Evolutionary conservation across 495 filamentous ascomycete species (phyloP), one percentile per base, ranked within the genome.

Genomic region (Chaetomidium leptoderma): DNA sequence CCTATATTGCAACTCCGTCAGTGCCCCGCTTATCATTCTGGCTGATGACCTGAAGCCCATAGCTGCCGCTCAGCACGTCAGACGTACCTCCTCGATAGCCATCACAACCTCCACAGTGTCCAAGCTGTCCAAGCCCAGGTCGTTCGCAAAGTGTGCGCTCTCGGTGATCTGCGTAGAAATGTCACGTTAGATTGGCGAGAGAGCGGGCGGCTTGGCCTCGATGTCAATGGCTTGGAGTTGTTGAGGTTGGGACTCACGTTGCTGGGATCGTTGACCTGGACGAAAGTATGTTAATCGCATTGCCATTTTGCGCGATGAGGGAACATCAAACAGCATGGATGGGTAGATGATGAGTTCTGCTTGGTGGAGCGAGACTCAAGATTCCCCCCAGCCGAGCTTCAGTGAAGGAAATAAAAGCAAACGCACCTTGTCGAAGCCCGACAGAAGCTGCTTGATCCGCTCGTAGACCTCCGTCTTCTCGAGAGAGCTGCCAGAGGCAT

Each of bases 31-130:
- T 6, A 27, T 4, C 4, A 17, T 5, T 8, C 13, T 19, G 6
- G 11, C 21, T 21, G 4, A 16, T 3, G 0, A 16, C 32, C 13
- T 0, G 48, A 6, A 29, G 24, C 26, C n/a, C n/a, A n/a, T n/a
- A n/a, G n/a, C n/a, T n/a, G n/a, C n/a, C n/a, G n/a, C n/a, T n/a
- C n/a, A n/a, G n/a, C n/a, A n/a, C n/a, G 19, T 29, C 29, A 8
- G 32, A 19, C 83, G 63, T 79, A 96, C 92, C 88, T 98, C 93
- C 82, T 98, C 93, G 76, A 98, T 97, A 60, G 93, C 93, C 93
- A 98, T 98, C 59, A 98, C 95, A 63, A 98, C 92, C 81, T 98
- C 93, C 52, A 98, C 93, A 48, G 92, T 96, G 72, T 98, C 93
- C 72, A 98, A 80, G 78, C 89, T 95, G 79, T 98, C 93, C 64